These are phyloP conservation scores for Leishmania turanica DNA, from an alignment of 208 protist genomes.

Conservation along the genomic window DNA sequence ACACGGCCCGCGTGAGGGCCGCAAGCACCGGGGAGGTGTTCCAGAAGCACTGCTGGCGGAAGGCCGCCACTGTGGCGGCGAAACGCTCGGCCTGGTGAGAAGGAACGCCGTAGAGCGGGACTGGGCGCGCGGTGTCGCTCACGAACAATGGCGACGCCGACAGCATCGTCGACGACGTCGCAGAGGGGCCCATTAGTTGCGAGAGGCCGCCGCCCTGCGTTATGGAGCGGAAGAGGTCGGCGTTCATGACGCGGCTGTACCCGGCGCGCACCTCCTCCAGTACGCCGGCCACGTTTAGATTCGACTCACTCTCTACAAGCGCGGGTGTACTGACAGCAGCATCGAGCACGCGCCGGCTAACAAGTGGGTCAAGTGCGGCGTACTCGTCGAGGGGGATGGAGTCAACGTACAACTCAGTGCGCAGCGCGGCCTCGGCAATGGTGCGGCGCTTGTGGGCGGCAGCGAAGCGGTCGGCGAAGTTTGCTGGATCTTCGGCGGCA, in stretches of 20 bases:
- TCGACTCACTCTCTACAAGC: constrained; percentile 74
- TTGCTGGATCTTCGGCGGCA: constrained; percentile 89
- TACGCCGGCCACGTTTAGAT: constrained; percentile 65
- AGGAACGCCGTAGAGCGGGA: constrained; percentile 56
- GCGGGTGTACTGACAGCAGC: constrained; percentile 74
- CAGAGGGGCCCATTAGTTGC: constrained; percentile 37
- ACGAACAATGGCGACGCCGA: constrained; percentile 35
- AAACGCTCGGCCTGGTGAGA: constrained; percentile 50
- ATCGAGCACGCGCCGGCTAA: constrained; percentile 61
- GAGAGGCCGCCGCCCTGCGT: constrained; percentile 54
- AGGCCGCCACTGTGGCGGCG: constrained; percentile 41
- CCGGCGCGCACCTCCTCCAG: constrained; percentile 85
- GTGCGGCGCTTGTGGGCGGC: constrained; percentile 75
- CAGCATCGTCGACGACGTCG: constrained; percentile 1
- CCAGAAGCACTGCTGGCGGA: constrained; percentile 68
- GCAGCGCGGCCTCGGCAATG: constrained; percentile 78
- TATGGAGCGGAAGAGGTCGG: constrained; percentile 72
- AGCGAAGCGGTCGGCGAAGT: constrained; percentile 91
- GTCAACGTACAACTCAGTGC: constrained; percentile 93
- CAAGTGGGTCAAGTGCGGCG: constrained; percentile 65
- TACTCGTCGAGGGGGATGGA: constrained; percentile 95
- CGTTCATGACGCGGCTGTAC: constrained; percentile 91
- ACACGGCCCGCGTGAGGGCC: constrained; percentile 67
- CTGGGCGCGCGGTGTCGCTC: constrained; percentile 2
- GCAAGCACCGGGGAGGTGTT: constrained; percentile 44